phyloP scores from a whole-genome alignment of 805 yeast species.

The Vanderwaltozyma verrucispora region DNA sequence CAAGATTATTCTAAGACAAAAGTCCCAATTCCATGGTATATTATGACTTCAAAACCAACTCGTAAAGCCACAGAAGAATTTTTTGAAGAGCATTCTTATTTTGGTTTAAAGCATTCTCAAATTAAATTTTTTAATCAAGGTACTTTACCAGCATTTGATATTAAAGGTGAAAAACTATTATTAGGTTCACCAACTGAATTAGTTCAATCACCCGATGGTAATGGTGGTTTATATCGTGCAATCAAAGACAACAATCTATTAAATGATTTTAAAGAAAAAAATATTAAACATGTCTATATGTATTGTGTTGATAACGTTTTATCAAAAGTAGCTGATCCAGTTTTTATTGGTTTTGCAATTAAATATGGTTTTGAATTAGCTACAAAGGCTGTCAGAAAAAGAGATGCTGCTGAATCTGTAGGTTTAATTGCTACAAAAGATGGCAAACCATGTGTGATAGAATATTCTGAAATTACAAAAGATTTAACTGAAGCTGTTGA shows the following conservation, averaged over 20 bases:
- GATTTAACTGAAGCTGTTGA: conserved; percentile 64
- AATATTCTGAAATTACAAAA: conserved; percentile 78
- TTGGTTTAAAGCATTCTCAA: conserved; percentile 56
- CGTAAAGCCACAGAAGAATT: conserved; percentile 61
- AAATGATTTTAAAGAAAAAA: conserved; percentile 54
- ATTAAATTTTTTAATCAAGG: conserved; percentile 89
- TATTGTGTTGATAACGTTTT: conserved; percentile 93
- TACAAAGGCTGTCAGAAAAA: conserved; percentile 90
- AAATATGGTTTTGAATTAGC: conserved; percentile 60
- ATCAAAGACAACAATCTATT: conserved; percentile 52
- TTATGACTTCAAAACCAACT: conserved; percentile 93
- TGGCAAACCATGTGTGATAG: conserved; percentile 77
- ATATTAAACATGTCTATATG: conserved; percentile 86
- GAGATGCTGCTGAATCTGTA: conserved; percentile 77
- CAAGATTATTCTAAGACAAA: conserved; percentile 31
- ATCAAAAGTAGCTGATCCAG: conserved; percentile 89
- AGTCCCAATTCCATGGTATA: conserved; percentile 60
- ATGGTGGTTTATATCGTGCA: conserved; percentile 93
- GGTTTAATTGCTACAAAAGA: conserved; percentile 77
- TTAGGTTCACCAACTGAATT: conserved; percentile 44
- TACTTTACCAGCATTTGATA: conserved; percentile 77
- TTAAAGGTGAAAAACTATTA: conserved; percentile 60
- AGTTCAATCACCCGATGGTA: conserved; percentile 93
- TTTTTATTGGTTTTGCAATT: conserved; percentile 71
- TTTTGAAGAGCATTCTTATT: conserved; percentile 50